These are phyloP conservation scores for fission yeast (Schizosaccharomyces pombe) DNA, from an alignment of 805 yeast species.

Conservation along the genomic window ASM294v3 CU329670.1:224501-225000, in stretches of 20 bases:
- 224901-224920: constrained; percentile 49
- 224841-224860: constrained; percentile 38
- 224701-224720: constrained; percentile 6
- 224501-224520: not conserved
- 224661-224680: not conserved
- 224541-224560: not conserved
- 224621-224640: not conserved
- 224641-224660: not conserved
- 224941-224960: constrained; percentile 52
- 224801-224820: constrained; percentile 31
- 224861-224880: constrained; percentile 34
- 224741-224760: constrained; percentile 30
- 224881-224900: constrained; percentile 45
- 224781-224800: constrained; percentile 38
- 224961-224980: constrained; percentile 44
- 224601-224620: not conserved
- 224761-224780: constrained; percentile 26
- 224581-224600: not conserved
- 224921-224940: constrained; percentile 31
- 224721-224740: constrained; percentile 57
- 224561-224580: not conserved
- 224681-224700: not conserved
- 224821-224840: constrained; percentile 45
- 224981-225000: constrained; percentile 40
- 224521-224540: not conserved